These are phyloP conservation scores for Rhinocladiella similis DNA, from an alignment of 2,329 filamentous ascomycete genomes.

Conservation along the genomic window DNA sequence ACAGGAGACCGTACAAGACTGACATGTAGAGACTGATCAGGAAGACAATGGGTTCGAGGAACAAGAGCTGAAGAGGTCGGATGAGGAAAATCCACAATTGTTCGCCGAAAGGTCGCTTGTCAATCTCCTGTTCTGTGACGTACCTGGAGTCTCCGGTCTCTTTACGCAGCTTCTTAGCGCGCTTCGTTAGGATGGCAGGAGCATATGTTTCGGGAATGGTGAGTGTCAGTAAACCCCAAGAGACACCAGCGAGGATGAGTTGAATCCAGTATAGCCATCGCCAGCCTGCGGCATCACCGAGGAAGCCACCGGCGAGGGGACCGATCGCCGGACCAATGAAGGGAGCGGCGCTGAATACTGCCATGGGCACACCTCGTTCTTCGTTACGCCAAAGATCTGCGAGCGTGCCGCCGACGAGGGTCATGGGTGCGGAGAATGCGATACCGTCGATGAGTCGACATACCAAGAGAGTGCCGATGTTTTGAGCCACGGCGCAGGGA, in stretches of 20 bases:
- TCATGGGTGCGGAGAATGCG: slow-evolving; percentile 84
- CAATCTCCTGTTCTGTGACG: slow-evolving; percentile 79
- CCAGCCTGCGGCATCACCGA: slow-evolving; percentile 71
- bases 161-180: slow-evolving; percentile 71
- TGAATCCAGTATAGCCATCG: slow-evolving; percentile 88
- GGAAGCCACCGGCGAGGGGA: slow-evolving; percentile 74
- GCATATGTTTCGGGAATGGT: slow-evolving; percentile 91
- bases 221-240: slow-evolving; percentile 77
- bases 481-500: slow-evolving; percentile 73
- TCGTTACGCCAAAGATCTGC: slow-evolving; percentile 83
- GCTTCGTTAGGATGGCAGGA: slow-evolving; percentile 69
- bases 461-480: slow-evolving; percentile 73
- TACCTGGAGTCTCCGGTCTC: slow-evolving; percentile 65
- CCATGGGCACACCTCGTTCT: slow-evolving; percentile 84
- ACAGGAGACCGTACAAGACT: slow-evolving; percentile 63
- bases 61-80: slow-evolving; percentile 82
- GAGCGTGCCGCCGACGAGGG: slow-evolving; percentile 77
- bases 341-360: slow-evolving; percentile 77
- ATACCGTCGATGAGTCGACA: slow-evolving; percentile 79
- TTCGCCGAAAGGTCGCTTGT: slow-evolving; percentile 67
- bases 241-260: slow-evolving; percentile 68
- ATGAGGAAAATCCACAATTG: slow-evolving; percentile 73
- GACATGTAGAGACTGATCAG: slow-evolving; percentile 84
- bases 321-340: slow-evolving; percentile 80
- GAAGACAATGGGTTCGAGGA: slow-evolving; percentile 80